Evolutionary conservation across 2,329 filamentous ascomycete genomes (phyloP), one percentile per base, ranked within the genome.

Genomic region (Fusarium mundagurra): DNA sequence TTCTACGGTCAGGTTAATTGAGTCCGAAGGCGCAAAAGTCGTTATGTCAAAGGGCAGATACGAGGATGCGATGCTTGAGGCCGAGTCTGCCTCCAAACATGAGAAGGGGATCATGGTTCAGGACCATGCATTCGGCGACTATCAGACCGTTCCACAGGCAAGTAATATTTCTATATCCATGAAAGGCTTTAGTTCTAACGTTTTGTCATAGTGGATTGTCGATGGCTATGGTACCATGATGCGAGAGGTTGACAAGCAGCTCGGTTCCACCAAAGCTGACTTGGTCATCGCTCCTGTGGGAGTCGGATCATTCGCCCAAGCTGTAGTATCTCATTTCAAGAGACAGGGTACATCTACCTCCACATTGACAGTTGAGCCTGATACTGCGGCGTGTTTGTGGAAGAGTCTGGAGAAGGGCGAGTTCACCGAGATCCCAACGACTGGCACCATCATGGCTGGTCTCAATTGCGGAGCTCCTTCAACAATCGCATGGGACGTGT

Each of bases 141-240:
- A 93, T 75, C 87, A 91, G 53, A 85, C 90, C 44, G 88, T 94
- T 10, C 92, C 93, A 0, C 80, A 85, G 81, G 89, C 3, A 36
- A 53, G 18, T 11, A 6, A 16, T 51, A 16, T 1, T 22, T 22
- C n/a, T 6, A 6, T 16, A 20, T 5, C 8, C 18, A 51, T 24
- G 17, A 14, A 0, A 10, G 6, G 2, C 4, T 4, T 33, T 20
- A 7, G 8, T 0, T 29, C 69, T 64, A 33, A 60, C 41, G 10
- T 16, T 16, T 22, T 8, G 5, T 22, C 0, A 12, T 53, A 89
- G 81, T 95, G 92, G 90, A 92, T 95, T 29, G 92, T 94, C 0
- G 90, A 96, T 69, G 94, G 94, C 1, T 96, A 96, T 76, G 86
- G 86, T 9, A 94, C 93, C 0, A 92, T 95, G 88, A 84, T 95